These are phyloP conservation scores for Cucumis melo DNA, from an alignment of 306 rosid genomes.

Conservation along the genomic window DNA sequence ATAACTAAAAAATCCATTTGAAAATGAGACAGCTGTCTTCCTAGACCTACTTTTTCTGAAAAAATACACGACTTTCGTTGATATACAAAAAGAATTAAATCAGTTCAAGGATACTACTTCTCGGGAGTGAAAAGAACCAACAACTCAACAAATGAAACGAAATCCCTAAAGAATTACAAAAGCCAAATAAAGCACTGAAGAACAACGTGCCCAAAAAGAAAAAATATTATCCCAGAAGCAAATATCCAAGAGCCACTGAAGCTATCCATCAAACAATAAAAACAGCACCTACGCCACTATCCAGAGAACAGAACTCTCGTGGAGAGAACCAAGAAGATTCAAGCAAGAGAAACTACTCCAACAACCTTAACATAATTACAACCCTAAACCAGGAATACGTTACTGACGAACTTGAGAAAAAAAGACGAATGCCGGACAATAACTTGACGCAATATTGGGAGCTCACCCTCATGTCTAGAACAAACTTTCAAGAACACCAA, in stretches of 20 bases:
- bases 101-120: neutral
- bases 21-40: neutral
- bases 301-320: neutral
- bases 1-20: no score
- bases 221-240: neutral
- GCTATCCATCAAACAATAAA: neutral
- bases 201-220: neutral
- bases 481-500: neutral
- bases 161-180: neutral
- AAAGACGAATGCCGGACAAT: neutral
- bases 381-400: neutral
- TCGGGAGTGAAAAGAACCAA: neutral
- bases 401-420: neutral
- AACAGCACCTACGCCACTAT: neutral
- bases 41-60: neutral
- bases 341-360: neutral
- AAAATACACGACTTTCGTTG: neutral
- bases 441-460: neutral
- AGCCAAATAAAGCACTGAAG: neutral
- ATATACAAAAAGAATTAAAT: neutral
- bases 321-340: neutral
- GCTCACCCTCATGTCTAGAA: neutral
- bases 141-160: neutral
- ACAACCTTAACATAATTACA: neutral
- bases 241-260: neutral